Base-by-base conservation (phyloP, 2,329 filamentous ascomycete genomes). In the Phialophora verrucosa region DNA sequence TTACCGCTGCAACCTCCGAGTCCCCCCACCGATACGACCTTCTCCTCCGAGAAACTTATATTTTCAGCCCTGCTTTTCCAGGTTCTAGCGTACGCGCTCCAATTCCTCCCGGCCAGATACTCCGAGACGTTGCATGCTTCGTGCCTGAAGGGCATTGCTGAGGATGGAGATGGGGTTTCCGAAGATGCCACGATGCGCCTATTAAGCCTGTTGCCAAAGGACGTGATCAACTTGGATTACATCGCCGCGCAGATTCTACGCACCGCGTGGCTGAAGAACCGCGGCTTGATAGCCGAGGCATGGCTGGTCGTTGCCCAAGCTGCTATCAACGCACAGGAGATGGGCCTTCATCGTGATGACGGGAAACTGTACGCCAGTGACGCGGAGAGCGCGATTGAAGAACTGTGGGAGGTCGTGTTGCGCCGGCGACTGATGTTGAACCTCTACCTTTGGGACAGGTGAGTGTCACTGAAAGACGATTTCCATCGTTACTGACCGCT, bases 401-500 rank as follows among this genome's bases (percentile, higher is more conserved):
- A 64, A 29, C 23, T 64, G 38, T 64, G 62, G 62, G 38, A 64
- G 17, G 47, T 56, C 4, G 44, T 64, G 7, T 42, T 64, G 38
- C 62, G 62, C 17, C 47, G 62, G 14, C 56, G 62, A 32, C 27
- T 59, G 23, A 64, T 64, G 62, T 14, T 64, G 12, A 60, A 64
- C 23, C 47, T 64, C 11, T 64, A 53, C 42, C 62, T 64, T 20
- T 64, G 62, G 62, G 62, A 64, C 23, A 64, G 62, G 62, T 64
- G 17, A 64, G 62, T 49, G 62, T 49, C 23, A 27, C 20, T 17
- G n/a, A 4, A 25, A 2, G 23, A 12, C 3, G 7, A 17, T 44
- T 8, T 11, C 17, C 2, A n/a, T 31, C 3, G 2, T 27, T 4
- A 51, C 49, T 51, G 49, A 55, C 5, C 12, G 3, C 49, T 64